Evolutionary conservation across 2,329 filamentous ascomycete genomes (phyloP).

Genomic region (Xylariaceae sp.): DNA sequence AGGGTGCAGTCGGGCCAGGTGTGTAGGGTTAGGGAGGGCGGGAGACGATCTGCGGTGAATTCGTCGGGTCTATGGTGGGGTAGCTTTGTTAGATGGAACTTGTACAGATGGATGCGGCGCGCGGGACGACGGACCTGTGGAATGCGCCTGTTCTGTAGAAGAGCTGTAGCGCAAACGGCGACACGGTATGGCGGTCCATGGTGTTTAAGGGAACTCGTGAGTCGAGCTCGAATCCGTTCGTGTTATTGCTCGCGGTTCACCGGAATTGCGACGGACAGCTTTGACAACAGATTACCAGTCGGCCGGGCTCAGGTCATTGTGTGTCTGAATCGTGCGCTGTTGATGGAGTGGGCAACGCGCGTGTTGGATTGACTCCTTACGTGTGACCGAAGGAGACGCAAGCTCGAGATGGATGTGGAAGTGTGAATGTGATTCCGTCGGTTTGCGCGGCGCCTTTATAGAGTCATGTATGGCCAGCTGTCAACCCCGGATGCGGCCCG

Average conservation of each 20-base stretch:
- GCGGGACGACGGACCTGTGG: conserved; percentile 50
- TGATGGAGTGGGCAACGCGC: too few species aligned
- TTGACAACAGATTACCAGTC: conserved; percentile 8
- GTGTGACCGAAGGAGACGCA: too few species aligned
- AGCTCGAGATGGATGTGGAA: too few species aligned
- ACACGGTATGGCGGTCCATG: conserved; percentile 60
- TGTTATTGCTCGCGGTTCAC: neutral
- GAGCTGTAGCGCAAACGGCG: conserved; percentile 79
- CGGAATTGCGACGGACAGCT: conserved; percentile 7
- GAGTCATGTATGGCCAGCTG: too few species aligned
- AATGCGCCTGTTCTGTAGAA: conserved; percentile 74
- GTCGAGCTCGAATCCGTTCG: neutral
- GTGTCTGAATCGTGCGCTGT: neutral
- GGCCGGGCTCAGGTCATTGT: conserved; percentile 24
- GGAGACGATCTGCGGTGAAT: conserved; percentile 55
- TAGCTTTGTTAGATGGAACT: conserved; percentile 12
- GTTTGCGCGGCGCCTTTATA: too few species aligned
- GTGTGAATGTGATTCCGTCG: too few species aligned
- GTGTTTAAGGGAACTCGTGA: neutral
- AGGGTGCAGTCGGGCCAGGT: conserved; percentile 81
- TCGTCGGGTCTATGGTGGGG: conserved; percentile 56
- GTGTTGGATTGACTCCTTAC: too few species aligned
- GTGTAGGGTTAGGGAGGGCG: conserved; percentile 72
- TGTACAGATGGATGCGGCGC: neutral
- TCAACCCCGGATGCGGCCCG: too few species aligned